Conservation (phyloP, 202 grass and related monocot species). For the Bolboschoenoplectus hybrid region DNA sequence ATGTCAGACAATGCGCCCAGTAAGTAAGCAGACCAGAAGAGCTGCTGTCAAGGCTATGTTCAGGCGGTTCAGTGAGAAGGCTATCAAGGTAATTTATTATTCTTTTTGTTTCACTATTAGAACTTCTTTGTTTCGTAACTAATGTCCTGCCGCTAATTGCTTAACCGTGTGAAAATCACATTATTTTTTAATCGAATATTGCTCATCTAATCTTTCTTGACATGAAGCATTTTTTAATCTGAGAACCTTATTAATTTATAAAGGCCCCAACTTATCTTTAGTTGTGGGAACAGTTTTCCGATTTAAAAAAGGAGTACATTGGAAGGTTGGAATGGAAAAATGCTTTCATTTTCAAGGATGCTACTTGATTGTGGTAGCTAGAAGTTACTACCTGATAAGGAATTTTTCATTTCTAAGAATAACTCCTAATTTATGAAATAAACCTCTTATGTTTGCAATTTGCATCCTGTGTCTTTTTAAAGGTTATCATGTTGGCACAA, state of each 20-base stretch:
- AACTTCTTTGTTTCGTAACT: neutral
- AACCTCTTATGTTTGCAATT: too few relatives aligned
- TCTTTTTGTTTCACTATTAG: neutral
- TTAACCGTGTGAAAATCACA: neutral
- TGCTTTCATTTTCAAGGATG: neutral
- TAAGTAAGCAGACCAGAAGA: constrained; percentile 42
- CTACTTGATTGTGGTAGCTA: neutral
- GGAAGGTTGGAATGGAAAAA: neutral
- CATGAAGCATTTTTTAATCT: neutral
- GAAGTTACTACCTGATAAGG: too few relatives aligned
- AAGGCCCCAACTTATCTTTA: neutral
- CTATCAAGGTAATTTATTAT: constrained; percentile 31
- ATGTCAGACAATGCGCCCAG: constrained; percentile 50
- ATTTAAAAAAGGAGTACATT: neutral
- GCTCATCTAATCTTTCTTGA: neutral
- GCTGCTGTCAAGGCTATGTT: constrained; percentile 46
- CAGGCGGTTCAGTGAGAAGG: constrained; percentile 43
- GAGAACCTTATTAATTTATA: neutral
- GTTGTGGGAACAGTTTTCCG: neutral
- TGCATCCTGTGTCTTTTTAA: neutral
- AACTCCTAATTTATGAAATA: too few relatives aligned
- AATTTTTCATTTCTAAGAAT: too few relatives aligned
- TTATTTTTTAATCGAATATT: neutral
- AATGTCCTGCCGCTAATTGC: neutral
- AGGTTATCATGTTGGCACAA: constrained; percentile 94